phyloP scores from a whole-genome alignment of 2,329 filamentous ascomycete genomes.

The Monosporascus sp. region DNA sequence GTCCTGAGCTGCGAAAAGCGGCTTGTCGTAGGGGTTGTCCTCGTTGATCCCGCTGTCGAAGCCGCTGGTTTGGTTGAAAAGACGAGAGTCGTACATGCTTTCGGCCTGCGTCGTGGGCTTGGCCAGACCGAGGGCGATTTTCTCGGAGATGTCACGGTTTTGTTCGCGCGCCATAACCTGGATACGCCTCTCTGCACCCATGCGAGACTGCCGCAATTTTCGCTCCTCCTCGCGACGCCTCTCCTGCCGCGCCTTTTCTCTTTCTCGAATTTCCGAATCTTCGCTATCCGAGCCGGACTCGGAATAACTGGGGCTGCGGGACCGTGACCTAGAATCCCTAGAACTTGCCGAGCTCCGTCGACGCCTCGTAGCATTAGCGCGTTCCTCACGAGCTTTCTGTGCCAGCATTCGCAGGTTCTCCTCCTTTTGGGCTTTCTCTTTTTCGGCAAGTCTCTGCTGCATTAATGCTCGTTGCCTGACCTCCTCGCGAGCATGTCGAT shows the following conservation, averaged over 20 bases:
- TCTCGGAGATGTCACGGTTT: constrained; percentile 94
- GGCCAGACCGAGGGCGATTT: constrained; percentile 87
- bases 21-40: constrained; percentile 96
- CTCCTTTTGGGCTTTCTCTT: constrained; percentile 92
- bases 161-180: constrained; percentile 94
- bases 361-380: constrained; percentile 48
- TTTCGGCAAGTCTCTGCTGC: constrained; percentile 94
- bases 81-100: constrained; percentile 91
- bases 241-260: constrained; percentile 73
- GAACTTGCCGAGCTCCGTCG: constrained; percentile 35
- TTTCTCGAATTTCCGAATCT: constrained; percentile 65
- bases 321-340: constrained; percentile 37
- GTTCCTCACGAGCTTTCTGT: constrained; percentile 85
- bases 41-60: constrained; percentile 94
- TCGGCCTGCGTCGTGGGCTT: constrained; percentile 91
- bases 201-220: constrained; percentile 85
- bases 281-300: constrained; percentile 54
- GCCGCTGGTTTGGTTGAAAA: constrained; percentile 92
- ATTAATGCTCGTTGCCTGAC: constrained; percentile 87
- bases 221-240: constrained; percentile 77
- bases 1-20: constrained; percentile 91
- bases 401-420: constrained; percentile 83
- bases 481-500: constrained; percentile 91
- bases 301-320: constrained; percentile 48
- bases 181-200: constrained; percentile 88